Base-by-base conservation (phyloP, 2,329 filamentous ascomycete species). In the Hypoxylon sp. region DNA sequence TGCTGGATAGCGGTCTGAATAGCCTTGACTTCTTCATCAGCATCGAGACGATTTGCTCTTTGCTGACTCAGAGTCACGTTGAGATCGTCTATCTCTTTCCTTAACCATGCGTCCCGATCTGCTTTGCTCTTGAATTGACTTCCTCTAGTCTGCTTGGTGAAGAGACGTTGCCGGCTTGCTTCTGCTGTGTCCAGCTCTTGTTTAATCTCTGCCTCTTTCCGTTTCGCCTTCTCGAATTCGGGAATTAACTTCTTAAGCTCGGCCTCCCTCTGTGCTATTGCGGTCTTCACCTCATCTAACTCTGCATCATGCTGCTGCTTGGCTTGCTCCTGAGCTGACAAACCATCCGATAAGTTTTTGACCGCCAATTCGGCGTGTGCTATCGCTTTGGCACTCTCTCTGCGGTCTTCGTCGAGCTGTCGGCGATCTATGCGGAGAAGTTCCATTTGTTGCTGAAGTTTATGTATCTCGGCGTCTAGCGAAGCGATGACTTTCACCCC, bases 91-190 rank as follows among this genome's bases (percentile, higher is more conserved):
- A 98, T 93, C 80, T 98, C 92, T 68, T 89, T 87, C 67, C 89
- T 89, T 54, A 99, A 84, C 85, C 89, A 98, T 37, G 89, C 87
- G 79, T 99, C 95, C 47, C 97, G 91, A 78, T 98, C 94, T 8
- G 88, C 87, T 83, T 97, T 97, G 79, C 90, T 97, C 76, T 87
- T 92, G 80, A 97, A 99, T 69, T 94, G 92, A 17, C 92, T 91
- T 72, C 92, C 94, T 50, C 95, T 91, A 47, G 92, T 94, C 81
- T 99, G 95, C 80, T 99, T 99, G 55, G 92, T 93, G 77, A 97
- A 93, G 6, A 99, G 87, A 39, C 94, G 90, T 71, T 92, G 90
- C 46, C 93, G 87, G 4, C 88, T 87, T 6, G 91, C 91, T 75
- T 97, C 92, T 0, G 92, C 92, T 54, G 92, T 86, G 51, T 94